Evolutionary conservation across 768 basidiomycete species (phyloP), one percentile per base, ranked within the genome.

Genomic region (Leucosporidium yakuticum): DNA sequence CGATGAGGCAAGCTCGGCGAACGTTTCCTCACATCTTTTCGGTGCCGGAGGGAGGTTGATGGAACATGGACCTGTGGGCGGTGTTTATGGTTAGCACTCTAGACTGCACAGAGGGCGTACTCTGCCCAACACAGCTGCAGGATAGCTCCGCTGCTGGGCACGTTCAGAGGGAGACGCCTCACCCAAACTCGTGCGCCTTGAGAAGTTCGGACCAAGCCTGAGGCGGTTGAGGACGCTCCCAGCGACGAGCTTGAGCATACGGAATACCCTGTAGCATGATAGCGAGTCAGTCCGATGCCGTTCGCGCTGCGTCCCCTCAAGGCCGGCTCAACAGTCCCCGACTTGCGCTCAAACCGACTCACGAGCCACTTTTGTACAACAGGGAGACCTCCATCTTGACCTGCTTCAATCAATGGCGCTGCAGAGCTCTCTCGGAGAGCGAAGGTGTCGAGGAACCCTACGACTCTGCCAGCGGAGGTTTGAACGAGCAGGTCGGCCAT

Each of bases 331-430:
- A 12, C 2, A 34, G 20, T 29, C 1, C 25, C 21, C 21, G 54
- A 56, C 2, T 21, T 54, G 20, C 11, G 17, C 31, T 6, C 36
- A n/a, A 60, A 15, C 39, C 14, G 58, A 70, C 65, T 39, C n/a
- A 63, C 70, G 39, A 71, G 65, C 70, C 70, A 71, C 44, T 71
- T 71, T 14, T 3, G 9, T 29, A 71, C 67, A 4, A 67, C 56
- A 7, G 25, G 6, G 8, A 15, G 25, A 2, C 50, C 57, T 2
- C 64, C 65, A 7, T 27, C 25, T 4, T 15, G 44, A 0, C 64
- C 65, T 2, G 6, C 17, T 9, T 21, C n/a, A 17, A 55, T 29
- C 51, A 48, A 39, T 15, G 7, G 9, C 2, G 63, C 60, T 29
- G 49, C 27, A 12, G 63, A 62, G 9, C 21, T 31, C 15, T 36